Evolutionary conservation across 306 rosid species (phyloP).

Genomic region (Castanea mollissima): DNA sequence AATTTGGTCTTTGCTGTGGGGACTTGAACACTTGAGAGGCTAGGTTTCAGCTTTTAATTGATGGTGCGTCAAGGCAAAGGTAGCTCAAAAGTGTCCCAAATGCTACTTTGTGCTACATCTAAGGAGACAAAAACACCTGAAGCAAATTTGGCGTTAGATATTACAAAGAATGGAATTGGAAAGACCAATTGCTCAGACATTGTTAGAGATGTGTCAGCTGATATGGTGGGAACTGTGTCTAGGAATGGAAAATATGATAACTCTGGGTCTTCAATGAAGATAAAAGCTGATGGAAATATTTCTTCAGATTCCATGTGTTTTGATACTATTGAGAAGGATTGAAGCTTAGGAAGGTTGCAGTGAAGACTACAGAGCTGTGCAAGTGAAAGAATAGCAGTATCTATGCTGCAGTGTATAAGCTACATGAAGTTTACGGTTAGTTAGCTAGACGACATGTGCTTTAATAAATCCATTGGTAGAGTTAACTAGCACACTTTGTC

Average conservation of each 20-base stretch:
- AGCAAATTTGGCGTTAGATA: conserved; percentile 15
- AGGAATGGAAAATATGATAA: conserved; percentile 16
- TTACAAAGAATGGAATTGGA: conserved; percentile 17
- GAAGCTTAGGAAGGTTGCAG: too few species aligned
- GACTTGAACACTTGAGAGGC: not conserved
- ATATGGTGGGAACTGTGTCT: conserved; percentile 18
- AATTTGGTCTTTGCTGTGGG: not conserved
- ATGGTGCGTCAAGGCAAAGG: not conserved
- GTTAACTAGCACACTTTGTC: too few species aligned
- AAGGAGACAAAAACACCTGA: conserved; percentile 6
- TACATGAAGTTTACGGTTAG: too few species aligned
- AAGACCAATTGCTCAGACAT: conserved; percentile 24
- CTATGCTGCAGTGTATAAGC: too few species aligned
- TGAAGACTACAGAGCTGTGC: too few species aligned
- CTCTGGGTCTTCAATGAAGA: conserved; percentile 37
- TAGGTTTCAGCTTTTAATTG: not conserved
- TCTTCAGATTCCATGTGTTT: conserved; percentile 44
- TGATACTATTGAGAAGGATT: conserved; percentile 16
- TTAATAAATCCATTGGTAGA: too few species aligned
- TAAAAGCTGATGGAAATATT: conserved; percentile 28
- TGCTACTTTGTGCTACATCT: conserved; percentile 6
- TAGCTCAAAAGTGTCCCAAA: not conserved
- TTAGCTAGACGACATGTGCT: too few species aligned
- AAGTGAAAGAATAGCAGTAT: too few species aligned
- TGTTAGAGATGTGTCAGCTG: conserved; percentile 22